Evolutionary conservation across 305 asterid genomes (phyloP).

Genomic region (Rubia tinctorum): DNA sequence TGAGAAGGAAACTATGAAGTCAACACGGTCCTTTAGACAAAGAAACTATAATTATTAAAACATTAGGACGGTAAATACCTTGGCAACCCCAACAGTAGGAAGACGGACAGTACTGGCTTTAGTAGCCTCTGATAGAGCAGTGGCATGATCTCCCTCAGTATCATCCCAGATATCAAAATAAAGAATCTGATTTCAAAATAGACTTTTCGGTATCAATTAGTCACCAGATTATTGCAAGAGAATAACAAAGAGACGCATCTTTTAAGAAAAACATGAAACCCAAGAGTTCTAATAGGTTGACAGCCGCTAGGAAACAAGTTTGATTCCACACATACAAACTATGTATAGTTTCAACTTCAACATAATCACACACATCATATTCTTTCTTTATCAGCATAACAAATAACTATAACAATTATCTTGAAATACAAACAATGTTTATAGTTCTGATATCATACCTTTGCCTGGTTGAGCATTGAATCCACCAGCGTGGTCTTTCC

Average conservation of each 20-base stretch:
- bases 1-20: background rate
- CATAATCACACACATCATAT: too few relatives aligned
- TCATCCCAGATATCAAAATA: conserved; percentile 61
- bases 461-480: too few relatives aligned
- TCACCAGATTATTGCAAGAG: background rate
- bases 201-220: background rate
- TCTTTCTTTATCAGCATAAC: too few relatives aligned
- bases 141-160: conserved; percentile 61
- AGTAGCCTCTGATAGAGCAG: too few relatives aligned
- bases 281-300: background rate
- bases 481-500: too few relatives aligned
- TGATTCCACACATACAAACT: too few relatives aligned
- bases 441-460: too few relatives aligned
- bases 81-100: conserved; percentile 67
- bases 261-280: background rate
- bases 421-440: too few relatives aligned
- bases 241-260: background rate
- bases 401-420: too few relatives aligned
- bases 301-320: background rate
- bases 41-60: background rate
- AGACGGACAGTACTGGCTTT: conserved; percentile 54
- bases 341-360: too few relatives aligned
- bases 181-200: conserved; percentile 24
- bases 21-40: background rate
- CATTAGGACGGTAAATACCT: conserved; percentile 32